Percentiles rank a stretch among this genome's conserved stretches.
Conservation (phyloP, 257 asterid species). For the Solanum appendiculatum region DNA sequence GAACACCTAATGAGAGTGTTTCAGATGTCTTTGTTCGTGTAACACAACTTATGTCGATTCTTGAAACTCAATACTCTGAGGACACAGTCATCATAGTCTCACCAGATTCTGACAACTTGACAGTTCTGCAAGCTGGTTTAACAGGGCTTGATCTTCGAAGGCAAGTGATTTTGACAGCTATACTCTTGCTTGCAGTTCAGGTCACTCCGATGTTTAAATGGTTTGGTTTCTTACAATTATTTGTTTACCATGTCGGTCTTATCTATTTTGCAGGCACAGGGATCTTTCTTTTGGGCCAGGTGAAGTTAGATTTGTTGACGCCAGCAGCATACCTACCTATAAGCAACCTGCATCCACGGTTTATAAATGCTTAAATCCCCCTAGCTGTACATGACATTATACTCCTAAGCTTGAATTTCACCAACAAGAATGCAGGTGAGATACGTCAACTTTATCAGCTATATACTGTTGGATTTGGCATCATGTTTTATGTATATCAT, state of each 20-base stretch:
- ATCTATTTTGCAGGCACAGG: slow-evolving; percentile 46
- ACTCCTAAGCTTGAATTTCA: neutral
- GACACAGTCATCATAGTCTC: slow-evolving; percentile 77
- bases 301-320: slow-evolving; percentile 72
- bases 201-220: neutral
- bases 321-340: slow-evolving; percentile 58
- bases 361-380: slow-evolving; percentile 81
- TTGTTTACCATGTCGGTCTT: neutral
- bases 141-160: slow-evolving; percentile 78
- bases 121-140: slow-evolving; percentile 77
- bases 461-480: neutral
- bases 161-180: slow-evolving; percentile 18
- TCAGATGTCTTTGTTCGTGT: slow-evolving; percentile 90
- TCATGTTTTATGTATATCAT: neutral
- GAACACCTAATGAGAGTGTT: slow-evolving; percentile 91
- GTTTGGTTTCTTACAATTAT: neutral
- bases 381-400: slow-evolving; percentile 51
- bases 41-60: slow-evolving; percentile 91
- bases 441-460: neutral
- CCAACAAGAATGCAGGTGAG: neutral
- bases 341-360: slow-evolving; percentile 75
- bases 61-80: slow-evolving; percentile 77
- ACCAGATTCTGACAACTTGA: slow-evolving; percentile 82
- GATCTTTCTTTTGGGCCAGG: slow-evolving; percentile 74
- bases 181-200: neutral